A percentile compares a stretch with the other conserved stretches of the same genome.
Evolutionary conservation across 1,284 basidiomycete genomes (phyloP).

Genomic region (Ceratobasidium papillatum): DNA sequence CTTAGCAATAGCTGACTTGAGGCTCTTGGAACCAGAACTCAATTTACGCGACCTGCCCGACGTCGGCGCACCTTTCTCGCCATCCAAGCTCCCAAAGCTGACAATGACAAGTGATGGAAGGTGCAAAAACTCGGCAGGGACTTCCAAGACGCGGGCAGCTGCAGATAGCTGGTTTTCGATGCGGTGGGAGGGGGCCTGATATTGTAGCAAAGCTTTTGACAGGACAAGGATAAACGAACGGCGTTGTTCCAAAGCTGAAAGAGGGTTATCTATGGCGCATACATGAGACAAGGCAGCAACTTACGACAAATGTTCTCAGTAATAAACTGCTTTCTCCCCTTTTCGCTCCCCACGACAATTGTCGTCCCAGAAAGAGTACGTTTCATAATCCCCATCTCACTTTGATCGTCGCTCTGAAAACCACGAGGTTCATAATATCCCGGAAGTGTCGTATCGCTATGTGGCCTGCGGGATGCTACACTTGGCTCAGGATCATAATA

Average conservation of each 20-base stretch:
- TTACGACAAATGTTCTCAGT: conserved; percentile 35
- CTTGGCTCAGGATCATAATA: conserved; percentile 36
- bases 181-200: conserved; percentile 87
- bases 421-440: conserved; percentile 7
- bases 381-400: neutral
- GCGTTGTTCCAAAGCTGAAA: conserved; percentile 67
- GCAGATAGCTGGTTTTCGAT: conserved; percentile 80
- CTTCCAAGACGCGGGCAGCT: conserved; percentile 62
- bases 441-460: conserved; percentile 3
- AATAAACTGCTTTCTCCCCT: conserved; percentile 16
- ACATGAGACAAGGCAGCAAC: neutral
- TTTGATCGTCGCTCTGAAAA: neutral
- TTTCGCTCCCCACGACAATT: conserved; percentile 21
- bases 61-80: conserved; percentile 46
- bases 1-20: conserved; percentile 6
- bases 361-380: conserved; percentile 1
- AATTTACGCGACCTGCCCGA: neutral
- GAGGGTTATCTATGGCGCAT: neutral
- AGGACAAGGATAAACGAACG: conserved; percentile 82
- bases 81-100: conserved; percentile 67
- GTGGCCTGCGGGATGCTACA: conserved; percentile 7
- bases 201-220: conserved; percentile 80
- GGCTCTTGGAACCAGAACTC: neutral
- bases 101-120: conserved; percentile 82
- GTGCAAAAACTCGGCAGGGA: conserved; percentile 79